Evolutionary conservation across 164 flowering plant species (phyloP), one percentile per base, ranked within the genome.

Genomic region (Malania oleifera): DNA sequence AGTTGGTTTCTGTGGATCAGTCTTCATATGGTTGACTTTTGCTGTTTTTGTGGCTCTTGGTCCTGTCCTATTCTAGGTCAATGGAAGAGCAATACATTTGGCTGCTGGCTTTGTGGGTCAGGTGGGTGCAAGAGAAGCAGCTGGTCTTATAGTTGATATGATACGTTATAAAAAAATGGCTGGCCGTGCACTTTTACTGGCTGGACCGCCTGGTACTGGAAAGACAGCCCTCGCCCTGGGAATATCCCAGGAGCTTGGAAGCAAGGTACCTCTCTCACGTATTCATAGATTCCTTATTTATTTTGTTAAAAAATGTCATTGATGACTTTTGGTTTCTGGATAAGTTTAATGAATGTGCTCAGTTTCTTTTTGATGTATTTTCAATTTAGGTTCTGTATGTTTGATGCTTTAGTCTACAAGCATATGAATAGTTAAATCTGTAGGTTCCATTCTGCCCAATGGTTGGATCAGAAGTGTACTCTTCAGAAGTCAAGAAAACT

Each of bases 401-500:
- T 53, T 27, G 5, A 26, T 50, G 20, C 6, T 12, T 29, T 19
- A 44, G 22, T 8, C 23, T 47, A 44, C n/a, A 29, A 28, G 20
- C 25, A 37, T 18, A 15, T 58, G 15, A 26, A 3, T 1, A 19
- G 7, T 28, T 20, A 48, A 4, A 10, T 47, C 31, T 67, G 63
- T 69, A 92, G 98, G 99, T 93, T 68, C 99, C 99, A 17, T 95
- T 95, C 67, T 91, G 96, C 67, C 97, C 97, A 35, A 91, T 95
- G 99, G 99, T 91, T 62, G 99, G 99, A 8, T 91, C 97, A 25
- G 97, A 95, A 73, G 97, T 95, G 20, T 95, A 91, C 72, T 95
- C 99, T 8, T 85, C 96, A 28, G 99, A 95, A 78, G 97, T 95
- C 1, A 91, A 89, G 79, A 95, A 95, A 73, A 95, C 99, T 7